Base-by-base conservation (phyloP, 208 protist species). In the Crithidia mellificae region DNA sequence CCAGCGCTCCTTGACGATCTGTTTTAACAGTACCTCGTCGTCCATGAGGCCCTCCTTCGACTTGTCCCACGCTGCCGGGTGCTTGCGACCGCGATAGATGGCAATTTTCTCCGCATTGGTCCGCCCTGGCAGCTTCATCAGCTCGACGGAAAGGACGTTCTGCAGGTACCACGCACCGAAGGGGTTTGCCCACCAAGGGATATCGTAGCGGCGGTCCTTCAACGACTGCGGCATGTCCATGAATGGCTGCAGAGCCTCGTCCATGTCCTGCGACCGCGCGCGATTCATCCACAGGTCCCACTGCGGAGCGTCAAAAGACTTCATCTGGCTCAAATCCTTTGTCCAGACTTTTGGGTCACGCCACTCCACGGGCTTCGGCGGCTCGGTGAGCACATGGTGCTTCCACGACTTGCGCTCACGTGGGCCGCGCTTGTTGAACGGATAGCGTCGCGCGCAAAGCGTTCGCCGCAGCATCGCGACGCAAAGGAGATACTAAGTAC, bases 181-280 rank as follows among this genome's bases (percentile, higher is more conserved):
- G 30, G 92, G 92, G 75, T 97, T 97, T 51, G 92, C 92, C 90
- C 92, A 97, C 92, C 92, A 97, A 29, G 92, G 92, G 29, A 97
- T 87, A 65, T 97, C 92, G 67, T 95, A 97, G 49, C 90, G 84
- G 50, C 92, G 86, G 64, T 95, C 85, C 67, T 97, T 95, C 22
- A 97, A 75, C 7, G 92, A 97, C 75, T 93, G 85, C 29, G 92
- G 92, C 92, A 97, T 97, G 64, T 97, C 92, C 92, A 97, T 97
- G 65, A 97, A 96, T 11, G 92, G 92, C 69, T 97, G 92, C 39
- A 97, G 80, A 11, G 88, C 88, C 72, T 97, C 92, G 68, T 97
- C 90, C 82, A 95, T 95, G 63, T 97, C 92, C 53, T 92, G 80
- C 9, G 90, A 89, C 27, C 92, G 81, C 15, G 92, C 69, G 30